phyloP scores from a whole-genome alignment of 2,329 filamentous ascomycete species.

The Stachybotrys echinatus region DNA sequence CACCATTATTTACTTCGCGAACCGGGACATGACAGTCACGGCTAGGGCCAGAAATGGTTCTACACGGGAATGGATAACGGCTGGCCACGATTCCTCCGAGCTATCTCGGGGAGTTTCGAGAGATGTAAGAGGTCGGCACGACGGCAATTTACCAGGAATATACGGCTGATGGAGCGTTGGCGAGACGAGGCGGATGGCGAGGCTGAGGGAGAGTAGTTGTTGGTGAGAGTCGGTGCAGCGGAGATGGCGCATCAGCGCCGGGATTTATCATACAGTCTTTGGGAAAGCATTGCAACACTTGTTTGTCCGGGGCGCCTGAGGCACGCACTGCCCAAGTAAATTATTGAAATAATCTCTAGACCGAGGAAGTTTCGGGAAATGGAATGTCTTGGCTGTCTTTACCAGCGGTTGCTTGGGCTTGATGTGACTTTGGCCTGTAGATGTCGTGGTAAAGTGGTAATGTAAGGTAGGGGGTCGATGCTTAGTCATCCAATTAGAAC shows the following conservation, averaged over 20 bases:
- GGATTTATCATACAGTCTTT: background rate
- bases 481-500: background rate
- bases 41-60: slow-evolving; percentile 20
- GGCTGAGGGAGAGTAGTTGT: background rate
- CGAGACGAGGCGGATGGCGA: background rate
- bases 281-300: background rate
- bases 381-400: background rate
- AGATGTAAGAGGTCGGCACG: background rate
- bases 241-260: background rate
- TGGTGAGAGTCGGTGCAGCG: background rate
- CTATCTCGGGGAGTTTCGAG: background rate
- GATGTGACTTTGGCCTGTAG: background rate
- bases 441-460: background rate
- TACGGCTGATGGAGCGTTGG: background rate
- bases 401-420: too few relatives aligned
- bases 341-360: background rate
- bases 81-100: background rate
- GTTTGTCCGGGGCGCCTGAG: background rate
- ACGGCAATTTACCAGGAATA: background rate
- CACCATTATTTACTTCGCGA: slow-evolving; percentile 6
- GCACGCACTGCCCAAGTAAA: background rate
- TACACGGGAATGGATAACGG: slow-evolving; percentile 16
- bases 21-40: slow-evolving; percentile 20
- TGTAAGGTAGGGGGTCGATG: background rate
- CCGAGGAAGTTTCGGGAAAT: background rate